Evolutionary conservation across 148 eudicot species (phyloP).

Genomic region (Camellia lanceoleosa): DNA sequence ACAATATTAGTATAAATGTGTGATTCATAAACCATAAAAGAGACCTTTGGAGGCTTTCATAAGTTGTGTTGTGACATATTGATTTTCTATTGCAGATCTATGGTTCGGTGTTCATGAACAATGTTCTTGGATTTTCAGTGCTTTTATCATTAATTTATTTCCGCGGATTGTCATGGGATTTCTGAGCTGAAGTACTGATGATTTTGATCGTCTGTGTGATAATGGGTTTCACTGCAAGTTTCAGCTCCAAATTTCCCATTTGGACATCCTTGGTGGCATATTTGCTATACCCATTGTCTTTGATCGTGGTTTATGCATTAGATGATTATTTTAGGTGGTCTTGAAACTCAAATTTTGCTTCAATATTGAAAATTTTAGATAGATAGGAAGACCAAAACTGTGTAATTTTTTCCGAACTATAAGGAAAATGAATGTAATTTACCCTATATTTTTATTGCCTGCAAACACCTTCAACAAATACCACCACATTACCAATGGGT

Average conservation of each 20-base stretch:
- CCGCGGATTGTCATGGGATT: conserved; percentile 36
- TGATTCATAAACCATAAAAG: neutral
- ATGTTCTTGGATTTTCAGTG: conserved; percentile 29
- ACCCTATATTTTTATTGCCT: too few species aligned
- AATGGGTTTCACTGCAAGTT: conserved; percentile 24
- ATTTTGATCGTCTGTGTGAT: conserved; percentile 26
- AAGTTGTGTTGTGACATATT: conserved; percentile 1
- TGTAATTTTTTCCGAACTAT: too few species aligned
- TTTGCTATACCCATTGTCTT: conserved; percentile 31
- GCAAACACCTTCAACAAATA: too few species aligned
- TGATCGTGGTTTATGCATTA: conserved; percentile 26
- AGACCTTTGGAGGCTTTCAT: too few species aligned
- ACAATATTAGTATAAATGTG: neutral
- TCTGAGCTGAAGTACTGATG: conserved; percentile 33
- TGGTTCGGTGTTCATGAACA: conserved; percentile 42
- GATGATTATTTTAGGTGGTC: neutral
- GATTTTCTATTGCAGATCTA: conserved; percentile 33
- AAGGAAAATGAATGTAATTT: too few species aligned
- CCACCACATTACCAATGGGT: too few species aligned
- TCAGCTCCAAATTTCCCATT: conserved; percentile 25
- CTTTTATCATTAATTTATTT: conserved; percentile 32
- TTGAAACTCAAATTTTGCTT: neutral
- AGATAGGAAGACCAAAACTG: neutral
- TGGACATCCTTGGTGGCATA: conserved; percentile 38
- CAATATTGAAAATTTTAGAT: neutral